Conservation (phyloP, 257 asterid genomes). For the Leonotis leonurus region DNA sequence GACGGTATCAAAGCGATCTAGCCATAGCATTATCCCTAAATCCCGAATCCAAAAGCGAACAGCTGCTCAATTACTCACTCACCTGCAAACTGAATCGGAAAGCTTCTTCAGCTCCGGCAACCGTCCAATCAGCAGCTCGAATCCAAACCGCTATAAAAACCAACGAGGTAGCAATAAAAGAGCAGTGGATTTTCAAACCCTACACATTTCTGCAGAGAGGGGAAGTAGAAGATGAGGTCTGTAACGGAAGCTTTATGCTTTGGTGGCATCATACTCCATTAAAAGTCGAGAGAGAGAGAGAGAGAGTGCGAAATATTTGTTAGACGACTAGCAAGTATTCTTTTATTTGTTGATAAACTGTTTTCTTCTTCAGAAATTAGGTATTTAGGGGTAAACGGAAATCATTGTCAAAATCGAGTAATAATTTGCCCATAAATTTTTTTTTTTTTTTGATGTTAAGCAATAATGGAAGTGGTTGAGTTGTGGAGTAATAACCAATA, state of each 20-base stretch:
- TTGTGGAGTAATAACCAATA: too few relatives aligned
- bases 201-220: constrained; percentile 12
- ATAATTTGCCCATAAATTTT: not conserved
- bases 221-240: constrained; percentile 27
- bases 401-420: constrained; percentile 16
- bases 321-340: too few relatives aligned
- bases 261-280: constrained; percentile 32
- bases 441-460: not conserved
- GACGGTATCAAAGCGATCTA: constrained; percentile 32
- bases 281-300: constrained; percentile 14
- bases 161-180: constrained; percentile 2
- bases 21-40: not conserved
- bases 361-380: not conserved
- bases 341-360: not conserved
- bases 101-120: constrained; percentile 6
- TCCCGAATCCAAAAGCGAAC: constrained; percentile 11
- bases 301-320: constrained; percentile 7
- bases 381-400: constrained; percentile 11
- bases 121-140: constrained; percentile 12
- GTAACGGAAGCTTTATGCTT: constrained; percentile 25
- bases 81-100: constrained; percentile 17
- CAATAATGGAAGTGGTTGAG: constrained; percentile 20
- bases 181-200: constrained; percentile 14
- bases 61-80: not conserved
- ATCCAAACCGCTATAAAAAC: constrained; percentile 13